Evolutionary conservation across 192 early-diverging fungal genomes (phyloP), one percentile per base, ranked within the genome.

Genomic region (Dimargaris xerosporica): DNA sequence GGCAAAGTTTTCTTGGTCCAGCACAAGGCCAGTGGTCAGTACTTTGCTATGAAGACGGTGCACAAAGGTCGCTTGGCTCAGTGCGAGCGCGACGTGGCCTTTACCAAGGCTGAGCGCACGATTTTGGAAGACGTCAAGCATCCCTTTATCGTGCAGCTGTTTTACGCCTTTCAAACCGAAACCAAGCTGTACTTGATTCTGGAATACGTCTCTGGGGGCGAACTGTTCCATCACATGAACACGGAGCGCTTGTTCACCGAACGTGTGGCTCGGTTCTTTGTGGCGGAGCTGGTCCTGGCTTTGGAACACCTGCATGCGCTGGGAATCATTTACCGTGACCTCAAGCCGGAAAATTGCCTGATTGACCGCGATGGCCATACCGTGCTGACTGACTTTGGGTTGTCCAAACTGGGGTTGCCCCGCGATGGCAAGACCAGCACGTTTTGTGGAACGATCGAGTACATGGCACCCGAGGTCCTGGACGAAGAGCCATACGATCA

Each of bases 11-110:
- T 87, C 59, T 71, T 93, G 48, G 88, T 93, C 4, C 82, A 80
- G 56, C 83, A 91, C 70, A 85, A 81, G 65, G 63, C 19, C 30
- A 72, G 69, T 5, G 67, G 68, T 23, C 66, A 65, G 52, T 66
- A 84, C 47, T 93, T 86, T 69, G 93, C 93, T 26, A 94, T 94
- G 93, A 96, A 96, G 73, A 89, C 93, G 3, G 76, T 96, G 45
- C 82, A 83, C 72, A 93, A 96, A 75, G 90, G 91, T 3, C 82
- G 85, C 30, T 79, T 96, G 44, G 78, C 91, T 48, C 71, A 93
- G 16, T 82, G 93, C 71, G 66, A 78, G 29, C 91, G 93, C 68
- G 82, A 85, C 64, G 85, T 85, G 12, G 78, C 82, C 31, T 81
- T 90, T 70, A 96, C 91, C 46, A 84, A 82, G 71, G 89, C 88